Evolutionary conservation across 106 monocot genomes (phyloP), one percentile per base, ranked within the genome.

Genomic region (Platanthera zijinensis): DNA sequence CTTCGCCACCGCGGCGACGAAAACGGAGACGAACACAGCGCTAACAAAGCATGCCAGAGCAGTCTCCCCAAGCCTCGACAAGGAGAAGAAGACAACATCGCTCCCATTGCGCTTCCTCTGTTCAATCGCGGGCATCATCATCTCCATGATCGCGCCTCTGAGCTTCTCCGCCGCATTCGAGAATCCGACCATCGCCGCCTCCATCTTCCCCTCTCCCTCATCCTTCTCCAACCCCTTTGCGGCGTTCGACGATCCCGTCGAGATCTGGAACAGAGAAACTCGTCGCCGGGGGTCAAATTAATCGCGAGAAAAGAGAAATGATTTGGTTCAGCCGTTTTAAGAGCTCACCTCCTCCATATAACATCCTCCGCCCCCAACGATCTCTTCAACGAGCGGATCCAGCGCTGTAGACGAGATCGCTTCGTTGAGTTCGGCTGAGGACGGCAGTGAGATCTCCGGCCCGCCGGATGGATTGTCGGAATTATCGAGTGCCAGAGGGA

Each of bases 231-330:
- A 19, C 7, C 21, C 5, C 5, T 61, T 61, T 67, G 7, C 13
- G 11, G 8, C 3, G 30, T 67, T 30, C 67, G 30, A 67, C 12
- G 17, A 14, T 10, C 12, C 39, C 32, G 67, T 67, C 5, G 5
- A 39, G 39, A 25, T 67, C 67, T 67, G 7, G 39, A 67, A 67
- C 67, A 67, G 30, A 67, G 67, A 39, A 67, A 39, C 67, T 67
- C 13, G 10, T 25, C 14, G 12, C 30, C 25, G 25, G 30, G 32
- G 5, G 67, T 25, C 3, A 67, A 39, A 67, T 67, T 8, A 61
- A 61, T n/a, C 7, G 18, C 59, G 11, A 61, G 18, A 61, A 21
- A 61, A 18, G 59, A 19, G 3, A 61, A 61, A 0, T 19, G 0
- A 21, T 61, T 2, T 39, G 6, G 14, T 53, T 14, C 5, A 10